These are phyloP conservation scores for Eutypa lata DNA, from an alignment of 2,329 filamentous ascomycete genomes.

Conservation along the genomic window DNA sequence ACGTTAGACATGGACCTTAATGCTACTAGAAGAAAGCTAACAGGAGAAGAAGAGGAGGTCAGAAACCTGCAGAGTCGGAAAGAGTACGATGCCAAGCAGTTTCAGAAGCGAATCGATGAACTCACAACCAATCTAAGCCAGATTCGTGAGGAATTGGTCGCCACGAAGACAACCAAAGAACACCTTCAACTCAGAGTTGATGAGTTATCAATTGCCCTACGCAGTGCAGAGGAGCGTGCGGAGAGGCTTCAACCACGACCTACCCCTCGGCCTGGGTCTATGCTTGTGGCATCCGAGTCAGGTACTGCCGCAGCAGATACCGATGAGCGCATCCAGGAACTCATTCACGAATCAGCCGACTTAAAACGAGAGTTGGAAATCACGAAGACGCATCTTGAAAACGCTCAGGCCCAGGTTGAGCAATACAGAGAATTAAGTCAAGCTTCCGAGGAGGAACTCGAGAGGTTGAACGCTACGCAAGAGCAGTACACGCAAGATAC, in stretches of 20 bases:
- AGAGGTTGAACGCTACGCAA: conserved; percentile 73
- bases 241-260: conserved; percentile 79
- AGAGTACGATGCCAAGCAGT: conserved; percentile 86
- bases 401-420: conserved; percentile 75
- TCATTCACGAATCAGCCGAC: conserved; percentile 79
- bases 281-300: conserved; percentile 37
- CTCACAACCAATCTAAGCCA: conserved; percentile 76
- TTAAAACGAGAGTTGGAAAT: conserved; percentile 85
- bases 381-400: conserved; percentile 75
- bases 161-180: conserved; percentile 82
- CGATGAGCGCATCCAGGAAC: conserved; percentile 69
- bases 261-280: conserved; percentile 54
- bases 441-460: conserved; percentile 80
- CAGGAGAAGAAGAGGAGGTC: conserved; percentile 76
- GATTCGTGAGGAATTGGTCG: conserved; percentile 81
- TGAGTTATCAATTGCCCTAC: conserved; percentile 83
- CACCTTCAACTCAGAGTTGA: conserved; percentile 86
- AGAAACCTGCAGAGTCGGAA: conserved; percentile 81
- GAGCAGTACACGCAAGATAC: conserved; percentile 88
- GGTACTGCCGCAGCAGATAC: conserved; percentile 43
- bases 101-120: conserved; percentile 89
- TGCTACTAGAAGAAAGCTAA: conserved; percentile 76
- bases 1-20: conserved; percentile 75
- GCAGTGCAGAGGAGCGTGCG: conserved; percentile 83
- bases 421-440: conserved; percentile 88